Percentiles rank a stretch among this genome's conserved stretches.
phyloP scores from a whole-genome alignment of 2,329 filamentous ascomycete species.

The Teratosphaeria zuluensis region DNA sequence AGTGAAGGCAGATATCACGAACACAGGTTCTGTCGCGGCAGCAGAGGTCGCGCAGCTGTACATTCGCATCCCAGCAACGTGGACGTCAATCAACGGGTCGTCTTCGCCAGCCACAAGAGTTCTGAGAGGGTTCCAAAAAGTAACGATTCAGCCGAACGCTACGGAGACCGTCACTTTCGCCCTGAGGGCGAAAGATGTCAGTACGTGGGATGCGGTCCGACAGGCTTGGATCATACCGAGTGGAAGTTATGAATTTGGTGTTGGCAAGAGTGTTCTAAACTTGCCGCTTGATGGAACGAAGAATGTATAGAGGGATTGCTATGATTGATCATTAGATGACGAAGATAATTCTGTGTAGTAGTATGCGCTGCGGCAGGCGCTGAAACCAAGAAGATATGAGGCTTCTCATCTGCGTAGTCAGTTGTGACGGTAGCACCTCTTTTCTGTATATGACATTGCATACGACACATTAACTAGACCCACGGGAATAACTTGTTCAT shows the following conservation, averaged over 20 bases:
- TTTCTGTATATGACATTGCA: not conserved
- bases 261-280: slow-evolving; percentile 33
- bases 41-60: slow-evolving; percentile 46
- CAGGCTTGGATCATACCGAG: slow-evolving; percentile 44
- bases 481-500: not conserved
- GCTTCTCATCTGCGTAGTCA: too few relatives aligned
- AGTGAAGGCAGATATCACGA: slow-evolving; percentile 41
- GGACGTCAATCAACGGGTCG: slow-evolving; percentile 40
- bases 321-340: not conserved
- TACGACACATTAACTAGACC: not conserved
- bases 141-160: slow-evolving; percentile 18
- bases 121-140: slow-evolving; percentile 26
- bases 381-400: not conserved
- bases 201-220: slow-evolving; percentile 39
- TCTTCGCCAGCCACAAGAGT: slow-evolving; percentile 27
- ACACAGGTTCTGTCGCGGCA: slow-evolving; percentile 40
- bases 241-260: slow-evolving; percentile 35
- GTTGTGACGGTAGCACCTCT: too few relatives aligned
- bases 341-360: not conserved
- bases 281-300: slow-evolving; percentile 20
- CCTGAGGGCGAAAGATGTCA: slow-evolving; percentile 36
- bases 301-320: slow-evolving; percentile 1
- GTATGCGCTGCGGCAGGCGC: not conserved
- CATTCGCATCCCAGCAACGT: slow-evolving; percentile 19
- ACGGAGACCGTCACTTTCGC: slow-evolving; percentile 25